Evolutionary conservation across 1,284 basidiomycete species (phyloP), one percentile per base, ranked within the genome.

Genomic region (Amylostereum areolatum): DNA sequence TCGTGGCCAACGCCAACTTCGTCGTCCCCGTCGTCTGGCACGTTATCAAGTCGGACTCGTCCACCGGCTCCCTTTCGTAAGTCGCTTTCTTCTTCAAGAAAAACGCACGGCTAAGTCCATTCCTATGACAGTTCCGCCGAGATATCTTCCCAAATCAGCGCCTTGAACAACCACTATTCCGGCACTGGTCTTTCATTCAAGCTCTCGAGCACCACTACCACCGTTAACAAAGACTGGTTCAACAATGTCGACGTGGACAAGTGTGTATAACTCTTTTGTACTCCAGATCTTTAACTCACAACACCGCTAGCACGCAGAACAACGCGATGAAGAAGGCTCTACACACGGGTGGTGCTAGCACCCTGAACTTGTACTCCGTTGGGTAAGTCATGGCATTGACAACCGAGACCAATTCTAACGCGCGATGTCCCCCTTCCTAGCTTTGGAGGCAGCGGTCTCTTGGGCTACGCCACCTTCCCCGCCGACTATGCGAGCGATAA

Each of bases 401-500:
- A n/a, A 11, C 30, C 28, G 27, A 43, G 35, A 25, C 33, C 47
- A 6, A 35, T 41, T 24, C 4, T 7, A n/a, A 34, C 11, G n/a
- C 10, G 25, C 27, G 24, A 1, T 40, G 64, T 68, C 18, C 70
- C 70, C 57, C 59, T 44, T 39, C 62, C 65, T 45, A 66, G 64
- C 33, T 51, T 62, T 44, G 18, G 18, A 18, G 68, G 65, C 54
- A 58, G 53, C 27, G 71, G 73, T 27, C 67, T 78, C 12, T 69
- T 78, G 24, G 74, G 74, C n/a, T 80, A 77, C 53, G 62, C 74
- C 5, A 75, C 74, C 28, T 79, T 79, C 67, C 78, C 75, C 25
- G 66, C 59, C 4, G 58, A 62, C 53, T 78, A 74, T 58, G 25
- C 58, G 4, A 46, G 56, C 44, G 53, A 59, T 48, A 70, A 73